phyloP scores from a whole-genome alignment of 371 early-diverging fungal species.

The Actinomucor elegans region DNA sequence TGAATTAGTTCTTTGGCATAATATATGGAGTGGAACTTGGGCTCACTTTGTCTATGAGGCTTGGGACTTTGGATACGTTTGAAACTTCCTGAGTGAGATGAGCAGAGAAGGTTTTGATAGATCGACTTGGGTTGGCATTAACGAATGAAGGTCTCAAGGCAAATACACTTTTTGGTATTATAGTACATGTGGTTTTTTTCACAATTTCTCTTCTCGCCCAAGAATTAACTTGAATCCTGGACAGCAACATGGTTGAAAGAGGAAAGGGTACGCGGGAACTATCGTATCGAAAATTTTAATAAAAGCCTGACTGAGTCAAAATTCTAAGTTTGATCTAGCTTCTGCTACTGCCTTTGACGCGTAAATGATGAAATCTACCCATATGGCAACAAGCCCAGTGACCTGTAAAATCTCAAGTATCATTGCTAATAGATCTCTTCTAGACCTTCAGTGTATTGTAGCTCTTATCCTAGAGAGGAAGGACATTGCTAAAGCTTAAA shows the following conservation, averaged over 20 bases:
- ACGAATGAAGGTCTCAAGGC: not conserved
- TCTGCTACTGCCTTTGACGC: too few species aligned
- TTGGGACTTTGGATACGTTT: not conserved
- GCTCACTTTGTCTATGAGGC: conserved; percentile 2
- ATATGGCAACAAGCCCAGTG: too few species aligned
- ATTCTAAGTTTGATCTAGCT: too few species aligned
- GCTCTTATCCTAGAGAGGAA: too few species aligned
- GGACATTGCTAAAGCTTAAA: too few species aligned
- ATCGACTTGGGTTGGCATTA: not conserved
- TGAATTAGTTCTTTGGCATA: not conserved
- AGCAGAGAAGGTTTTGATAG: conserved; percentile 1
- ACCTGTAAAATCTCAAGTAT: too few species aligned
- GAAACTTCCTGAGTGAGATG: conserved; percentile 1
- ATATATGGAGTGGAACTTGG: not conserved
- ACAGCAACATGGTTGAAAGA: not conserved
- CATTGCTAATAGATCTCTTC: too few species aligned
- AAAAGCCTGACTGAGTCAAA: not conserved
- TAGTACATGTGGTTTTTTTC: not conserved
- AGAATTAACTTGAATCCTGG: not conserved
- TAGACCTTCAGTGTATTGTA: too few species aligned
- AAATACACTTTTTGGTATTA: conserved; percentile 7
- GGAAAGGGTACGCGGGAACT: not conserved
- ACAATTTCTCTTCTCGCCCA: not conserved
- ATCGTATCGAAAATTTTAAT: too few species aligned
- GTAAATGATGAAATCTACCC: not conserved